These are phyloP conservation scores for Microdochium bolleyi DNA, from an alignment of 2,329 filamentous ascomycete genomes.

Conservation along the genomic window DNA sequence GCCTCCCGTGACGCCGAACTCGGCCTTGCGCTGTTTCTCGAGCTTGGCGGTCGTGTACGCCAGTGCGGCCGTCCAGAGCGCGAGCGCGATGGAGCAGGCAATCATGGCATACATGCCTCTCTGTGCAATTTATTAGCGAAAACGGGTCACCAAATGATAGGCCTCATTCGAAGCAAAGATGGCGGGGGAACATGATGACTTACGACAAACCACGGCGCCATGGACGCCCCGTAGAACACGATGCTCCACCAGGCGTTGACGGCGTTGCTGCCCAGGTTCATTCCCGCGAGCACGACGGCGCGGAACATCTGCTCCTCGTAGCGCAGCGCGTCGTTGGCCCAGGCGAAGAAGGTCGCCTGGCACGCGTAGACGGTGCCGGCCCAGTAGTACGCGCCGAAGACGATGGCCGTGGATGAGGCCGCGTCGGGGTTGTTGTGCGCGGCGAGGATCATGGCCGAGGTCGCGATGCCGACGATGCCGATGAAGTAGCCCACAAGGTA, in stretches of 20 bases:
- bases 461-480: slow-evolving; percentile 28
- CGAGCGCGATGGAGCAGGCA: slow-evolving; percentile 49
- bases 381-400: slow-evolving; percentile 63
- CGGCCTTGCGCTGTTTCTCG: slow-evolving; percentile 19
- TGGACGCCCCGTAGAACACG: slow-evolving; percentile 59
- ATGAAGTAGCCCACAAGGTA: slow-evolving; percentile 40
- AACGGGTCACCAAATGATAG: too few relatives aligned
- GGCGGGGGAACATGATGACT: slow-evolving; percentile 16
- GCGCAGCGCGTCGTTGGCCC: slow-evolving; percentile 64
- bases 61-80: slow-evolving; percentile 49
- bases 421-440: slow-evolving; percentile 32
- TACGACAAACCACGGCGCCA: slow-evolving; percentile 58
- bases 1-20: slow-evolving; percentile 1
- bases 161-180: slow-evolving; percentile 3
- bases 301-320: slow-evolving; percentile 55
- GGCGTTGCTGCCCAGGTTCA: slow-evolving; percentile 62
- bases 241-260: slow-evolving; percentile 70
- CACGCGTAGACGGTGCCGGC: slow-evolving; percentile 64
- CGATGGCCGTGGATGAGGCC: slow-evolving; percentile 35
- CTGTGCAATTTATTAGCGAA: too few relatives aligned
- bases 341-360: slow-evolving; percentile 68
- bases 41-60: slow-evolving; percentile 33
- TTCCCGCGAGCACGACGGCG: slow-evolving; percentile 60
- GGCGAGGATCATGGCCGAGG: slow-evolving; percentile 53
- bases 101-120: slow-evolving; percentile 72